Percentiles rank a stretch among this genome's conserved stretches.
Evolutionary conservation across 192 early-diverging fungal genomes (phyloP).

Genomic region (Geranomyces michiganensis): DNA sequence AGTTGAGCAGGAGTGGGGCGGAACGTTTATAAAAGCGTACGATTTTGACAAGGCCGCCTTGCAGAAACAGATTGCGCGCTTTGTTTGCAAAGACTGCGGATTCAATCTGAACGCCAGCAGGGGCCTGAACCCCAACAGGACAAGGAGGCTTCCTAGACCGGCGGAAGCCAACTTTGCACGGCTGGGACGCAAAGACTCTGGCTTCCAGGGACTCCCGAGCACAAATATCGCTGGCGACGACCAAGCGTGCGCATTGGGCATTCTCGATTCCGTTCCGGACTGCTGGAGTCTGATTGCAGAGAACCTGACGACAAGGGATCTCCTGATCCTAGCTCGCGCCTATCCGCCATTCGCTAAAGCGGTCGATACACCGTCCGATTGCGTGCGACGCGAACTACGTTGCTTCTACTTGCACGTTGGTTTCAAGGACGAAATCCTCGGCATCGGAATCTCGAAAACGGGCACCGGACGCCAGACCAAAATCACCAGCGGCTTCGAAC

Average conservation of each 20-base stretch:
- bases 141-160: not conserved
- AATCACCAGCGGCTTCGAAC: constrained; percentile 28
- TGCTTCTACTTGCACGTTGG: constrained; percentile 25
- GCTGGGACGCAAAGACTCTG: not conserved
- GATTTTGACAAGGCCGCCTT: not conserved
- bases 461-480: constrained; percentile 18
- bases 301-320: constrained; percentile 20
- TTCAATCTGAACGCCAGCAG: constrained; percentile 12
- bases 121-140: not conserved
- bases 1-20: constrained; percentile 20
- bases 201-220: not conserved
- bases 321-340: constrained; percentile 6
- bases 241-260: not conserved
- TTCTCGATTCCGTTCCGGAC: constrained; percentile 13
- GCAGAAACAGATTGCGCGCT: not conserved
- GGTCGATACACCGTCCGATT: constrained; percentile 15
- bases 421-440: constrained; percentile 24
- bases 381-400: constrained; percentile 4
- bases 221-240: too few species aligned
- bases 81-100: constrained; percentile 22
- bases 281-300: constrained; percentile 18
- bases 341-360: constrained; percentile 7
- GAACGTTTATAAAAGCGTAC: not conserved
- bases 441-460: constrained; percentile 25
- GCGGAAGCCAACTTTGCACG: not conserved